Evolutionary conservation across 2,329 filamentous ascomycete species (phyloP).

Genomic region (Xylaria polymorpha): DNA sequence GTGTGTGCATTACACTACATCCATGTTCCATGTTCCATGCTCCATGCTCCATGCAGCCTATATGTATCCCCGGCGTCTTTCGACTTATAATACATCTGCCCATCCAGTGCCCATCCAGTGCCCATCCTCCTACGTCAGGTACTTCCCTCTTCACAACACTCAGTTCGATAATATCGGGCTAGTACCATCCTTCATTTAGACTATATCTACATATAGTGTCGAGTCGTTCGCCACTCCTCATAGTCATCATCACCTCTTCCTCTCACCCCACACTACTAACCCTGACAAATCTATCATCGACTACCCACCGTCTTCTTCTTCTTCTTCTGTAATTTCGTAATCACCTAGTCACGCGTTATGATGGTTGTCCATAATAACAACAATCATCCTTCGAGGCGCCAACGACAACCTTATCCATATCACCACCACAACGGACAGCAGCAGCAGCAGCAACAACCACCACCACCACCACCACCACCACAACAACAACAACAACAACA

Average conservation of each 20-base stretch:
- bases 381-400: slow-evolving; percentile 43
- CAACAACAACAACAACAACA: slow-evolving; percentile 12
- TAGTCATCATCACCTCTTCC: slow-evolving; percentile 21
- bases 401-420: slow-evolving; percentile 41
- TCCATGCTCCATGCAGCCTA: slow-evolving; percentile 8
- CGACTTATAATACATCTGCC: slow-evolving; percentile 19
- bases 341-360: slow-evolving; percentile 42
- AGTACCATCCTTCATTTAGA: slow-evolving; percentile 23
- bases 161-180: slow-evolving; percentile 3
- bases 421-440: slow-evolving; percentile 44
- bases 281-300: slow-evolving; percentile 30
- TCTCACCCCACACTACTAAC: slow-evolving; percentile 32
- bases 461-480: slow-evolving; percentile 45
- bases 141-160: slow-evolving; percentile 21
- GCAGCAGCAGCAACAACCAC: slow-evolving; percentile 42
- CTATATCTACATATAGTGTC: slow-evolving; percentile 31
- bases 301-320: slow-evolving; percentile 18
- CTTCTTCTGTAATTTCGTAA: slow-evolving; percentile 24
- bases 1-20: background rate
- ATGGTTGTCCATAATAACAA: slow-evolving; percentile 49
- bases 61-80: slow-evolving; percentile 15
- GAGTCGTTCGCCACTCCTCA: slow-evolving; percentile 34
- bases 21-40: background rate
- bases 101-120: too few relatives aligned
- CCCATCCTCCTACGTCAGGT: slow-evolving; percentile 29